A percentile compares a stretch with the other conserved stretches of the same genome.
Conservation (phyloP, 2,329 filamentous ascomycete genomes). For the Neodidymelliopsis sp. region DNA sequence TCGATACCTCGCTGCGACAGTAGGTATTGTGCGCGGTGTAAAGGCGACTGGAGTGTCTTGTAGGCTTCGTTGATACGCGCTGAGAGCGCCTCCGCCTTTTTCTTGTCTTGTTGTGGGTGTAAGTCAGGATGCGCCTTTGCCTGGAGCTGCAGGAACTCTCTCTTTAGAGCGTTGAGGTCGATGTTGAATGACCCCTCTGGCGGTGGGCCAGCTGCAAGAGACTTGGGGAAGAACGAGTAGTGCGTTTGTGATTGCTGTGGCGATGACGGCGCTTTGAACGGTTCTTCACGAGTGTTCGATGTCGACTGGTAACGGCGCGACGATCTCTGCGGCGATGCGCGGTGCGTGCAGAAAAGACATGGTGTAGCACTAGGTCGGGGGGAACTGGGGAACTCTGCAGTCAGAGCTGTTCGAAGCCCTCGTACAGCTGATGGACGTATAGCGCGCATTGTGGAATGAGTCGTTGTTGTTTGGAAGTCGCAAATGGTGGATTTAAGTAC, state of each 20-base stretch:
- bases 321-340: conserved; percentile 14
- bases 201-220: conserved; percentile 79
- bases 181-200: conserved; percentile 79
- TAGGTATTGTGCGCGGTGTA: conserved; percentile 88
- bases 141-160: conserved; percentile 88
- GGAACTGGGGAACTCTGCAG: conserved; percentile 22
- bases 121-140: conserved; percentile 78
- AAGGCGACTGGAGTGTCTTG: conserved; percentile 79
- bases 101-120: conserved; percentile 57
- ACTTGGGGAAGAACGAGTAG: conserved; percentile 88
- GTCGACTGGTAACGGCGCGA: conserved; percentile 38
- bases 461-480: neutral
- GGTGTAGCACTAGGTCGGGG: conserved; percentile 25
- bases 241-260: conserved; percentile 60
- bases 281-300: conserved; percentile 23
- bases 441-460: conserved; percentile 24
- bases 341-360: conserved; percentile 37
- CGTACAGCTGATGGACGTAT: conserved; percentile 30
- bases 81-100: conserved; percentile 77
- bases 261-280: conserved; percentile 21
- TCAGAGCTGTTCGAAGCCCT: conserved; percentile 35
- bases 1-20: conserved; percentile 76
- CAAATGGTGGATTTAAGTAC: conserved; percentile 4
- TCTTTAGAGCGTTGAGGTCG: conserved; percentile 72
- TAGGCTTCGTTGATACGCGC: conserved; percentile 91